Conservation (phyloP, 78 protist species). For the Cavenderia fasciculata region DNA sequence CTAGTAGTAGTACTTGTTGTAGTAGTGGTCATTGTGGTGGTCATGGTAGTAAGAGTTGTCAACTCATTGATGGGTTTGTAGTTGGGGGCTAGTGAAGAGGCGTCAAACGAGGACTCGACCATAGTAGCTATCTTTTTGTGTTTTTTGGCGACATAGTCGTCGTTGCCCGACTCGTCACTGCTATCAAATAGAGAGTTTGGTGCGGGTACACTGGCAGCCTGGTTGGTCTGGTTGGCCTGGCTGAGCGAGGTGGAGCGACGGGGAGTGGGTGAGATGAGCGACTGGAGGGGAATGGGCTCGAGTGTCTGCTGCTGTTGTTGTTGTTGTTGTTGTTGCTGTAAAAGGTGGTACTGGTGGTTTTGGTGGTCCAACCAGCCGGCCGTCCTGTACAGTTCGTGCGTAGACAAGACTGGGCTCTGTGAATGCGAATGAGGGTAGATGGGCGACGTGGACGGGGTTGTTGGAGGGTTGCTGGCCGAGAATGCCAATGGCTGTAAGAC, state of each 20-base stretch:
- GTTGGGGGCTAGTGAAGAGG: conserved; percentile 37
- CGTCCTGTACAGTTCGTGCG: conserved; percentile 65
- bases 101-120: conserved; percentile 71
- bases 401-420: conserved; percentile 75
- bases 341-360: background rate
- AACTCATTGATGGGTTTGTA: conserved; percentile 44
- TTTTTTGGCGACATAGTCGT: conserved; percentile 17
- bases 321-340: background rate
- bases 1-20: too few relatives aligned
- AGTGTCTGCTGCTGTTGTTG: background rate
- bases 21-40: too few relatives aligned
- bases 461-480: background rate
- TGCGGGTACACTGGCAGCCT: conserved; percentile 17
- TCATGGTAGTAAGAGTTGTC: too few relatives aligned
- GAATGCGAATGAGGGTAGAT: conserved; percentile 10
- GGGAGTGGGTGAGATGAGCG: background rate
- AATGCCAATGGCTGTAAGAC: background rate
- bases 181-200: conserved; percentile 8
- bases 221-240: conserved; percentile 12
- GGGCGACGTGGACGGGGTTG: background rate
- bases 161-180: background rate
- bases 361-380: conserved; percentile 57
- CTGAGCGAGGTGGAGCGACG: conserved; percentile 7
- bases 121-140: conserved; percentile 56
- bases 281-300: background rate